A percentile compares a stretch with the other conserved stretches of the same genome.
phyloP scores from a whole-genome alignment of 1,284 basidiomycete species.

The Rhizoctonia solani region DNA sequence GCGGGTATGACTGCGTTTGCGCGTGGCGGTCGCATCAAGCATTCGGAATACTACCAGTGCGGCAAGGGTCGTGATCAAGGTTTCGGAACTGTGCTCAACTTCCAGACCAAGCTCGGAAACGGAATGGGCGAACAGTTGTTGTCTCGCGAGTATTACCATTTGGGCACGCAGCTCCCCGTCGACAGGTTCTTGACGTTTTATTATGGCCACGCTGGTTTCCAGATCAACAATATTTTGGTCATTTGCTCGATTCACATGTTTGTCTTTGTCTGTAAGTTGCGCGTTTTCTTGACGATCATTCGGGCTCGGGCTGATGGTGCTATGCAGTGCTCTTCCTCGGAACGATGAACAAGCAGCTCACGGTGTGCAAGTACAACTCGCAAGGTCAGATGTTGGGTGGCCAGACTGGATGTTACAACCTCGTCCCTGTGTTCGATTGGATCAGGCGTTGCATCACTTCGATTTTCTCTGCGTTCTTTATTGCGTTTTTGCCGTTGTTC shows the following conservation, averaged over 20 bases:
- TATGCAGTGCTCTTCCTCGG: conserved; percentile 85
- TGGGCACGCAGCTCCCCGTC: conserved; percentile 96
- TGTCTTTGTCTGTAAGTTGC: conserved; percentile 74
- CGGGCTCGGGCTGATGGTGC: conserved; percentile 37
- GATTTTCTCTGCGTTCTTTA: conserved; percentile 96
- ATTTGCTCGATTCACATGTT: conserved; percentile 94
- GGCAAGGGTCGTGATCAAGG: conserved; percentile 99
- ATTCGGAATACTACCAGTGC: conserved; percentile 98
- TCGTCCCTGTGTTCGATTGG: conserved; percentile 87
- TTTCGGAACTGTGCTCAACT: conserved; percentile 98
- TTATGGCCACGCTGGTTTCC: conserved; percentile 99
- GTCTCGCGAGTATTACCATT: conserved; percentile 98
- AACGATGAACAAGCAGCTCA: conserved; percentile 79
- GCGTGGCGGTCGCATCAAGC: conserved; percentile 96
- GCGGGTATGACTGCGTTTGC: conserved; percentile 99
- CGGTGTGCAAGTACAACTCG: conserved; percentile 74
- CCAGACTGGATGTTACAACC: conserved; percentile 86
- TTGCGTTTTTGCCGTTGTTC: conserved; percentile 91
- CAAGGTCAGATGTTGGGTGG: conserved; percentile 49
- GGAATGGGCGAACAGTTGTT: conserved; percentile 99
- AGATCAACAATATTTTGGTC: conserved; percentile 99
- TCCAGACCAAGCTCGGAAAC: conserved; percentile 99
- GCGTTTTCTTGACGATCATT: conserved; percentile 11
- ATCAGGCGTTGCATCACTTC: conserved; percentile 91
- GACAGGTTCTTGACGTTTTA: conserved; percentile 99